phyloP scores from a whole-genome alignment of 208 protist genomes.

The Vickermania ingenoplastis region DNA sequence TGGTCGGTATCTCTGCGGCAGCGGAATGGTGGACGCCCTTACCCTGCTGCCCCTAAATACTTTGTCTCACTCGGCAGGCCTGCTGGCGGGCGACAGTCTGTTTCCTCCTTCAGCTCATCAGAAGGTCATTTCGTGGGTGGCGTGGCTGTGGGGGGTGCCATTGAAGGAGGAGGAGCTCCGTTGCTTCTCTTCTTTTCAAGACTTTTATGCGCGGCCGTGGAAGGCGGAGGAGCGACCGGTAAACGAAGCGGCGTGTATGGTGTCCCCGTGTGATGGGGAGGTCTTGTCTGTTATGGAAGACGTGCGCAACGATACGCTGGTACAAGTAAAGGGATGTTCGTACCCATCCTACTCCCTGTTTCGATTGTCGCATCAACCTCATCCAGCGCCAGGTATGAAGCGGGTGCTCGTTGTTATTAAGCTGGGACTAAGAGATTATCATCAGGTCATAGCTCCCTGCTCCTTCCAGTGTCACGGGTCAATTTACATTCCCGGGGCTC shows the following conservation, averaged over 20 bases:
- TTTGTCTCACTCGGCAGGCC: constrained; percentile 38
- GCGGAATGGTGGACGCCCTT: constrained; percentile 49
- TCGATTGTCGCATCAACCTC: constrained; percentile 18
- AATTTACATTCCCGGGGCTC: constrained; percentile 67
- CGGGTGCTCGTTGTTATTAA: constrained; percentile 55
- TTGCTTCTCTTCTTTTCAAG: constrained; percentile 50
- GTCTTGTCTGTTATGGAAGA: constrained; percentile 35
- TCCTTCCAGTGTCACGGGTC: constrained; percentile 37
- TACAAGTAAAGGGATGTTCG: constrained; percentile 74
- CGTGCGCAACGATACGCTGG: constrained; percentile 22
- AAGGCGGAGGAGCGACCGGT: constrained; percentile 28
- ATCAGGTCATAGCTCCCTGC: constrained; percentile 65
- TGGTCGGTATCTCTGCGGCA: constrained; percentile 35
- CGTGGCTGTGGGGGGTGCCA: constrained; percentile 49
- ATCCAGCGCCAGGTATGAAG: constrained; percentile 20
- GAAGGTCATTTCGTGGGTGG: constrained; percentile 21
- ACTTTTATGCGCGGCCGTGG: constrained; percentile 76
- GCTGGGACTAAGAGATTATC: constrained; percentile 66
- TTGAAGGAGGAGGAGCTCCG: constrained; percentile 19
- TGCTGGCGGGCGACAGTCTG: constrained; percentile 22
- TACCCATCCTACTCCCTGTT: constrained; percentile 64
- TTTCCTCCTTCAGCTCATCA: constrained; percentile 42
- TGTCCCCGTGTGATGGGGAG: constrained; percentile 66
- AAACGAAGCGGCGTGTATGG: constrained; percentile 13
- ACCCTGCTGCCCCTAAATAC: constrained; percentile 55